A percentile compares a stretch with the other conserved stretches of the same genome.
These are phyloP conservation scores for Pisolithus marmoratus DNA, from an alignment of 768 basidiomycete genomes.

Conservation along the genomic window DNA sequence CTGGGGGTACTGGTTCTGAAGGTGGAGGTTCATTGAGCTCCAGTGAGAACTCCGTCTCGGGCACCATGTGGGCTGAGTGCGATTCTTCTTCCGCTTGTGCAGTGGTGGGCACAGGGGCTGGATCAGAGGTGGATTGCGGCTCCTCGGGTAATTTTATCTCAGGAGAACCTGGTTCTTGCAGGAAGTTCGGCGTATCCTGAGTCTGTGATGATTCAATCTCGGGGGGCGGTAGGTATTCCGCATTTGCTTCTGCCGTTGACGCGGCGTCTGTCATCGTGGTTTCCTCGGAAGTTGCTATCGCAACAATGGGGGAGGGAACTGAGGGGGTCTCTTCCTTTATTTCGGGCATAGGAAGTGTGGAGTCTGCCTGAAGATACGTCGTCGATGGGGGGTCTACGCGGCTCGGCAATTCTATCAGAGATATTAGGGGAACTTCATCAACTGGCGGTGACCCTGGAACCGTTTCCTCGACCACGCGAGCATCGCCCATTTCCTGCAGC, in stretches of 20 bases:
- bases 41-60: conserved; percentile 11
- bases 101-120: conserved; percentile 1
- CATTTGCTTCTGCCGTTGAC: neutral
- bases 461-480: conserved; percentile 13
- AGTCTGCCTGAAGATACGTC: neutral
- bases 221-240: neutral
- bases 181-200: neutral
- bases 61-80: conserved; percentile 3
- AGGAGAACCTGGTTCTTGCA: neutral
- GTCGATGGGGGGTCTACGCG: neutral
- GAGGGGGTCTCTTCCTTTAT: neutral
- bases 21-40: conserved; percentile 27
- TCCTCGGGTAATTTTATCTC: neutral
- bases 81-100: conserved; percentile 7
- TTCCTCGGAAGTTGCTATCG: neutral
- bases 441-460: conserved; percentile 23
- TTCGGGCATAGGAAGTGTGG: neutral
- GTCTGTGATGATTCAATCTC: neutral
- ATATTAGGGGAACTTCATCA: conserved; percentile 21
- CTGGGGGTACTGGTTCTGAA: conserved; percentile 27
- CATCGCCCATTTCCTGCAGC: conserved; percentile 19
- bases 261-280: neutral
- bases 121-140: neutral
- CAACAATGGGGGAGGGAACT: neutral
- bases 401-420: conserved; percentile 15